Evolutionary conservation across 352 stramenopile species (phyloP).

Genomic region (Phytophthora idaei): DNA sequence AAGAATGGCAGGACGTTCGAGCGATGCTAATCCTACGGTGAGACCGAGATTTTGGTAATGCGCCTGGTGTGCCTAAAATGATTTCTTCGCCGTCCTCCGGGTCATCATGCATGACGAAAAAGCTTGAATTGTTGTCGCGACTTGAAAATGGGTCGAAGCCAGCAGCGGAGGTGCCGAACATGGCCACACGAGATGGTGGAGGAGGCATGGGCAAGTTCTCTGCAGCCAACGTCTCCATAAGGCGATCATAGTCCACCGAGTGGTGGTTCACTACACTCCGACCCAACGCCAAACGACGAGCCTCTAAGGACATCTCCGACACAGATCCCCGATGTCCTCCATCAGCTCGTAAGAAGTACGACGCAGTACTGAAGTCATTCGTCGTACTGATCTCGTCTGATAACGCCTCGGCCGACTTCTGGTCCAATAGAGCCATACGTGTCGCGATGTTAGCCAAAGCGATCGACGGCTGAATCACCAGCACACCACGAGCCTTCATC

Average conservation of each 20-base stretch:
- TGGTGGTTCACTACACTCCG: conserved; percentile 75
- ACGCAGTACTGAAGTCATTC: conserved; percentile 52
- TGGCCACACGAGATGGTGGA: conserved; percentile 63
- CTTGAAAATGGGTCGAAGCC: conserved; percentile 56
- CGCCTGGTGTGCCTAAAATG: conserved; percentile 14
- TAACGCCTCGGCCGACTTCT: conserved; percentile 39
- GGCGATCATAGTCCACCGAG: conserved; percentile 62
- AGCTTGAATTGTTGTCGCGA: conserved; percentile 45
- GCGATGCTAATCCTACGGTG: conserved; percentile 11
- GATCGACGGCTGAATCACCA: conserved; percentile 74
- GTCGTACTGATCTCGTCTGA: conserved; percentile 59
- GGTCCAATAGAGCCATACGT: conserved; percentile 63
- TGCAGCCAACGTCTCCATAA: conserved; percentile 36
- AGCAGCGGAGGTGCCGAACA: conserved; percentile 62
- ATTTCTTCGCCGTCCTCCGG: conserved; percentile 38
- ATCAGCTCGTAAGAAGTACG: conserved; percentile 62
- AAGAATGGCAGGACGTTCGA: conserved; percentile 3
- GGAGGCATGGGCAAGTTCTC: conserved; percentile 49
- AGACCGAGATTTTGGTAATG: conserved; percentile 1
- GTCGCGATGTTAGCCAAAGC: conserved; percentile 70
- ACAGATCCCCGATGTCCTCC: conserved; percentile 26
- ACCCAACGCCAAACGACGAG: conserved; percentile 43
- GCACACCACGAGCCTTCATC: conserved; percentile 32
- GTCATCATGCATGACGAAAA: conserved; percentile 58
- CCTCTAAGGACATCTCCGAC: conserved; percentile 49